phyloP scores from a whole-genome alignment of 345 rosid species.

The Eutrema japonicum region DNA sequence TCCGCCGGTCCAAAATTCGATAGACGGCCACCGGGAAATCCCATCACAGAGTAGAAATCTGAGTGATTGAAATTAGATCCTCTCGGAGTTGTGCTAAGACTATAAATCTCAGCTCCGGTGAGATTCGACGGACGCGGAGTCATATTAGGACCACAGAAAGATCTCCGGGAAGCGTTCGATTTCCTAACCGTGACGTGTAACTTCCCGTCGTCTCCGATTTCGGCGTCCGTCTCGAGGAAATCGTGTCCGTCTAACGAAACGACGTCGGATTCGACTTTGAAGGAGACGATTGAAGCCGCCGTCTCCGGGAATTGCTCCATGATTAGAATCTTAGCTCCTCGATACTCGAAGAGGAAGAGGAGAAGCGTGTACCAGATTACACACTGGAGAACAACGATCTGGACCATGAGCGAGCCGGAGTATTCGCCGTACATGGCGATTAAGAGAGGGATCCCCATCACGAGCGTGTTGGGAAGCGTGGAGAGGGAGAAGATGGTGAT shows the following conservation, averaged over 20 bases:
- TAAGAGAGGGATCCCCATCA: constrained; percentile 92
- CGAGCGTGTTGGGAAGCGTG: constrained; percentile 88
- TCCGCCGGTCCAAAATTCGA: constrained; percentile 92
- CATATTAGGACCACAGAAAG: constrained; percentile 50
- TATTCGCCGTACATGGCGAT: constrained; percentile 84
- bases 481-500: constrained; percentile 90
- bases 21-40: constrained; percentile 65
- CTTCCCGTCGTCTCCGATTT: constrained; percentile 85
- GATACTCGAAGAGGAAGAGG: constrained; percentile 83
- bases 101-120: constrained; percentile 86
- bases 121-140: constrained; percentile 91
- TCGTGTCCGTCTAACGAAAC: constrained; percentile 81
- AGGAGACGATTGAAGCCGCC: constrained; percentile 82
- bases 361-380: constrained; percentile 94
- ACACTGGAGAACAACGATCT: constrained; percentile 89
- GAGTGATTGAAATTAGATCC: constrained; percentile 86
- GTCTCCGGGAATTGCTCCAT: constrained; percentile 96
- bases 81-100: constrained; percentile 71
- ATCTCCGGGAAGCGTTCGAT: constrained; percentile 78
- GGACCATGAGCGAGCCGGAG: constrained; percentile 87
- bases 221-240: constrained; percentile 80
- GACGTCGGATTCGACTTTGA: constrained; percentile 87
- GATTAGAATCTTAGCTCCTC: constrained; percentile 85
- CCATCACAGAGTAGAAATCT: constrained; percentile 83
- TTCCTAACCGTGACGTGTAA: constrained; percentile 83